Evolutionary conservation across 2,329 filamentous ascomycete species (phyloP).

Genomic region (Calonectria pauciramosa): DNA sequence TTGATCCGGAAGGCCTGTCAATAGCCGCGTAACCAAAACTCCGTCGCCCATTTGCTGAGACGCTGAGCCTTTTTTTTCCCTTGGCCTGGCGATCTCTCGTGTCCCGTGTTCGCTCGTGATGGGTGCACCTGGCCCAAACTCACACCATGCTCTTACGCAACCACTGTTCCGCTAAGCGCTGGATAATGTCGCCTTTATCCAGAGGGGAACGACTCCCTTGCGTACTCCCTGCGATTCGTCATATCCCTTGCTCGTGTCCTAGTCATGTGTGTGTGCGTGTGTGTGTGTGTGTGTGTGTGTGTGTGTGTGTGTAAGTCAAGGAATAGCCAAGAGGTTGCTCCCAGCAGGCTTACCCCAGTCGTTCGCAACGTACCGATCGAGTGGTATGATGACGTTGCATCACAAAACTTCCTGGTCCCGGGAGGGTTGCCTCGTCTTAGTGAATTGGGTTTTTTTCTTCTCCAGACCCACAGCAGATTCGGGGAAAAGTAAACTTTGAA

Average conservation of each 20-base stretch:
- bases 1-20: not conserved
- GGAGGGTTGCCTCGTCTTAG: not conserved
- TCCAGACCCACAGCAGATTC: not conserved
- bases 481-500: not conserved
- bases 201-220: not conserved
- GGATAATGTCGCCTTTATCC: not conserved
- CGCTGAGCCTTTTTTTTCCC: not conserved
- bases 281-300: not conserved
- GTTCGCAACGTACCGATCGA: slow-evolving; percentile 2
- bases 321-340: not conserved
- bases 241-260: not conserved
- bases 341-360: not conserved
- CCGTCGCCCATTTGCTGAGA: not conserved
- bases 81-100: not conserved
- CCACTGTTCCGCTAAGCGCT: not conserved
- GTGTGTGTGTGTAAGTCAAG: not conserved
- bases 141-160: not conserved
- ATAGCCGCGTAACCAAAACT: not conserved
- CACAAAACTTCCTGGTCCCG: not conserved
- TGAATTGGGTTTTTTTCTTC: not conserved
- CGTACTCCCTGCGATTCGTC: not conserved
- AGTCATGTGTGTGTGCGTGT: not conserved
- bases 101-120: not conserved
- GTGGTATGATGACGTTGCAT: slow-evolving; percentile 4
- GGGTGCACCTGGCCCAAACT: not conserved